These are phyloP conservation scores for Quercus ilex DNA, from an alignment of 306 rosid genomes.

Conservation along the genomic window DNA sequence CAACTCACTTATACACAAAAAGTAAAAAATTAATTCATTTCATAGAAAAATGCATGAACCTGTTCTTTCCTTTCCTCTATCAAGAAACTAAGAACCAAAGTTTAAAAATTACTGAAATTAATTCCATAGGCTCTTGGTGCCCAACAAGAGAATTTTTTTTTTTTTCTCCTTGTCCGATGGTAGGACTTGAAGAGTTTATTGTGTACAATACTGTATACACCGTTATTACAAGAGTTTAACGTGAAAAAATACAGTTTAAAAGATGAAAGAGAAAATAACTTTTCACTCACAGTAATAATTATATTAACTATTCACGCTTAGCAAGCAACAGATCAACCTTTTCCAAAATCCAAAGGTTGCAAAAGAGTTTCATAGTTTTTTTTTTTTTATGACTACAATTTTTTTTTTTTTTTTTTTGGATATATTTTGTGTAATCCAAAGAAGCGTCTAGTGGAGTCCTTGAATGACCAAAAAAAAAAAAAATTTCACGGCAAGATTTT, in stretches of 20 bases:
- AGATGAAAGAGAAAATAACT: neutral
- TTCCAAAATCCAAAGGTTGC: constrained; percentile 18
- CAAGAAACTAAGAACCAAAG: neutral
- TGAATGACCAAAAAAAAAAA: constrained; percentile 25
- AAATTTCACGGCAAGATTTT: neutral
- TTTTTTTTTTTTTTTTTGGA: neutral
- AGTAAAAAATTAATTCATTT: neutral
- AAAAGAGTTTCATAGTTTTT: constrained; percentile 17
- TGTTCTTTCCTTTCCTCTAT: neutral
- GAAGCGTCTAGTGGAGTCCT: constrained; percentile 35
- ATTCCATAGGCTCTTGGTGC: neutral
- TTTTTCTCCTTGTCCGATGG: neutral
- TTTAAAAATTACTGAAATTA: neutral
- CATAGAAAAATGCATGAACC: neutral
- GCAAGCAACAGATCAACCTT: constrained; percentile 25
- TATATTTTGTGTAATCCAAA: constrained; percentile 29
- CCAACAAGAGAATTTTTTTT: neutral
- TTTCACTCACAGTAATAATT: neutral
- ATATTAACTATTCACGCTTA: neutral
- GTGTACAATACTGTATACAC: neutral
- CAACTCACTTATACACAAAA: no score
- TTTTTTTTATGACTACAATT: neutral
- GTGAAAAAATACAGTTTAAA: neutral
- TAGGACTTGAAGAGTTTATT: constrained; percentile 1
- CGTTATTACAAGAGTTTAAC: neutral